Evolutionary conservation across 2,329 filamentous ascomycete genomes (phyloP), one percentile per base, ranked within the genome.

Genomic region (Diaporthe aspalathi): DNA sequence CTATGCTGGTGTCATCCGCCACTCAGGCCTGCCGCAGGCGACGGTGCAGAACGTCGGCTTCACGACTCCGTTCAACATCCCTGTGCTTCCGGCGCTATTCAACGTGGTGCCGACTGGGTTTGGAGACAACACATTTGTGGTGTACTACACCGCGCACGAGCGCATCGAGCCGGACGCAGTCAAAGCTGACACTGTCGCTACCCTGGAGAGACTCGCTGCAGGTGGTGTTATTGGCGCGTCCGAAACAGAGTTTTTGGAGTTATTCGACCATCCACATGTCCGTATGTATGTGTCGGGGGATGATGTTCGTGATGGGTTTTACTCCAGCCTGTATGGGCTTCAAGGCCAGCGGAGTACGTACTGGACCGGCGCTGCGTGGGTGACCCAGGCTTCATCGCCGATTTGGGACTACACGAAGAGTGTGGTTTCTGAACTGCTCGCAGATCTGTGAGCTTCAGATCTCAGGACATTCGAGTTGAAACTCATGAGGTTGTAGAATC

Each of bases 361-460:
- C 54, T 79, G 71, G 68, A 78, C 76, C 3, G 78, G 78, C 4
- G 74, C 75, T n/a, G 74, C 77, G 14, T 78, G 77, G 74, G 73
- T 78, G 35, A 75, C 75, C 7, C 78, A 81, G 38, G 78, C 79
- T 74, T 78, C 78, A 3, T 74, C 67, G 49, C 60, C 72, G n/a
- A 70, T 81, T 20, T 81, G 78, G 78, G 70, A 76, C 9, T 80
- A 79, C 54, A 80, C 76, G 2, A 52, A 50, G 24, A 60, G 60
- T 50, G 45, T 65, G 24, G 60, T 65, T 16, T 65, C 43, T 1
- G 45, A 38, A 5, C 14, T 65, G n/a, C n/a, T 65, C 4, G 29
- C 43, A 20, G 45, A n/a, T 6, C 24, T 65, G n/a, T 65, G n/a
- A 50, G 17, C n/a, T n/a, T n/a, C n/a, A n/a, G n/a, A n/a, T n/a